Percentiles rank a stretch among this genome's conserved stretches.
These are phyloP conservation scores for Colletotrichum sp. DNA, from an alignment of 2,329 filamentous ascomycete genomes.

Conservation along the genomic window DNA sequence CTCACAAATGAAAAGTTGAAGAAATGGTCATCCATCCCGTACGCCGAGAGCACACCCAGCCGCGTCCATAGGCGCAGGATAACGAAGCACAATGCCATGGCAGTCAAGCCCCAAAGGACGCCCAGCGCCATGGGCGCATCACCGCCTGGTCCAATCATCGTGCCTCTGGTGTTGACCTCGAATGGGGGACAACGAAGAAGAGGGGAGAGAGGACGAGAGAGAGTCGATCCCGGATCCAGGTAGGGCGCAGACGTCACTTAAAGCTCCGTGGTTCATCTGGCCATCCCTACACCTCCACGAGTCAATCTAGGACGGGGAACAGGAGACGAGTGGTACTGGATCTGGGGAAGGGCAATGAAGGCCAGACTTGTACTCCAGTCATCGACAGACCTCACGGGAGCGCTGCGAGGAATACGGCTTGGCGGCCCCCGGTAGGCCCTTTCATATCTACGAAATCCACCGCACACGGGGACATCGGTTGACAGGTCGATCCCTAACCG, in stretches of 20 bases:
- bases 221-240: not conserved
- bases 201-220: not conserved
- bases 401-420: not conserved
- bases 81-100: constrained; percentile 32
- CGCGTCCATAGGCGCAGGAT: constrained; percentile 41
- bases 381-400: not conserved
- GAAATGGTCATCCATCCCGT: constrained; percentile 19
- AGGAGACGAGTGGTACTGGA: not conserved
- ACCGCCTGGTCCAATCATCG: constrained; percentile 19
- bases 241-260: not conserved
- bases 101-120: constrained; percentile 32
- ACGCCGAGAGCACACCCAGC: constrained; percentile 3
- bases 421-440: not conserved
- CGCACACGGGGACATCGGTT: not conserved
- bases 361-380: not conserved
- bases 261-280: not conserved
- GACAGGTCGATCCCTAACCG: constrained; percentile 7
- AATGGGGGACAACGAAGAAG: not conserved
- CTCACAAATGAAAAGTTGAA: constrained; percentile 16
- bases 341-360: not conserved
- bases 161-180: not conserved
- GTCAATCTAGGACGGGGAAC: not conserved
- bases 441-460: not conserved
- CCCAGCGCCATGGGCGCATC: constrained; percentile 18
- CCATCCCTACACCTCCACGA: not conserved